Conservation (phyloP, 345 rosid genomes). For the Eucalyptus sp. region DNA sequence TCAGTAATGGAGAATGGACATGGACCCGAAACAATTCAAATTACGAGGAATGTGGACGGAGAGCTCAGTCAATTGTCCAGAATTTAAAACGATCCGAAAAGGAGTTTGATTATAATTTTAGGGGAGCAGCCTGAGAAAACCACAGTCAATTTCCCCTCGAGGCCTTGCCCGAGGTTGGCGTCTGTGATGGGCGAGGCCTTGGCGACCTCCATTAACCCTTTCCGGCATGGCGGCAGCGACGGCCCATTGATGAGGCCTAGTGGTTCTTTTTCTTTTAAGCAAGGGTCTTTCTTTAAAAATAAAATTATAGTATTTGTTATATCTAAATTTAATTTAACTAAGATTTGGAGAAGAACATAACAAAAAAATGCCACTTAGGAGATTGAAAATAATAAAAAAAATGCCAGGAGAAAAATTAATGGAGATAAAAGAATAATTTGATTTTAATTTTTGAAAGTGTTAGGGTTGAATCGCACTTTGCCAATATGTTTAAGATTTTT, state of each 20-base stretch:
- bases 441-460: neutral
- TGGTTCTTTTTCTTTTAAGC: neutral
- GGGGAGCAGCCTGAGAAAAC: neutral
- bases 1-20: neutral
- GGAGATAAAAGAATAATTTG: no score
- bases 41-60: neutral
- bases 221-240: neutral
- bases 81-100: neutral
- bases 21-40: neutral
- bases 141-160: neutral
- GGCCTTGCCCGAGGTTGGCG: neutral
- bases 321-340: neutral
- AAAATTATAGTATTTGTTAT: neutral
- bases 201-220: neutral
- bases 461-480: no score
- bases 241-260: neutral
- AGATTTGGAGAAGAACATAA: neutral
- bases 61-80: neutral
- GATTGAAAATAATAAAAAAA: neutral
- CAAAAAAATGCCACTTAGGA: neutral
- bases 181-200: neutral
- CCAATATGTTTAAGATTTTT: neutral
- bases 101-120: neutral
- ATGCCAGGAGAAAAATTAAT: neutral
- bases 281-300: rapidly evolving